Conservation (phyloP, 495 filamentous ascomycete species). For the Parmelia sp. region DNA sequence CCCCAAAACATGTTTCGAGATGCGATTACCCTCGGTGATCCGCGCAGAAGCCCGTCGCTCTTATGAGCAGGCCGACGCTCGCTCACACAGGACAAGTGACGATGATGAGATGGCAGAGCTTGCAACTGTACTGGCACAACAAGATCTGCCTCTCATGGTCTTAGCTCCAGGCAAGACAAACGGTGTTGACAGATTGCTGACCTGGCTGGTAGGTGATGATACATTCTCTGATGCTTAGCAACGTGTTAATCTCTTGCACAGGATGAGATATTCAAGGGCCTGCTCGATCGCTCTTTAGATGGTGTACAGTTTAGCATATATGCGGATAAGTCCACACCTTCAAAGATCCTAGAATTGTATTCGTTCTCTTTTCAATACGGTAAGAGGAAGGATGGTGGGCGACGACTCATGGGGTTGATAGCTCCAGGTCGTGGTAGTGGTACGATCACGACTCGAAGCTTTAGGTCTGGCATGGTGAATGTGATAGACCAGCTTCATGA, state of each 20-base stretch:
- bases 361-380: conserved; percentile 47
- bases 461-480: conserved; percentile 33
- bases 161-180: conserved; percentile 32
- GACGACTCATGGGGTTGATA: conserved; percentile 34
- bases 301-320: conserved; percentile 43
- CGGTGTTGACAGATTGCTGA: conserved; percentile 39
- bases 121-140: conserved; percentile 20
- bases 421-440: conserved; percentile 33
- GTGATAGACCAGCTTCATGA: conserved; percentile 37
- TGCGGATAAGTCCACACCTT: conserved; percentile 33
- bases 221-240: not conserved
- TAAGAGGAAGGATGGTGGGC: conserved; percentile 18
- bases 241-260: conserved; percentile 29
- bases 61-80: not conserved
- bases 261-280: conserved; percentile 42
- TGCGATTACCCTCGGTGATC: not conserved
- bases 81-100: not conserved
- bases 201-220: conserved; percentile 36
- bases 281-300: conserved; percentile 36
- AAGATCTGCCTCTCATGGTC: conserved; percentile 32
- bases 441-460: conserved; percentile 34
- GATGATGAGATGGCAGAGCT: not conserved
- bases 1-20: conserved; percentile 19
- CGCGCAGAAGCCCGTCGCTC: not conserved
- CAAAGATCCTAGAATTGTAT: conserved; percentile 44